A percentile compares a stretch with the other conserved stretches of the same genome.
phyloP scores from a whole-genome alignment of 2,329 filamentous ascomycete species.

The Colletotrichum tabaci region DNA sequence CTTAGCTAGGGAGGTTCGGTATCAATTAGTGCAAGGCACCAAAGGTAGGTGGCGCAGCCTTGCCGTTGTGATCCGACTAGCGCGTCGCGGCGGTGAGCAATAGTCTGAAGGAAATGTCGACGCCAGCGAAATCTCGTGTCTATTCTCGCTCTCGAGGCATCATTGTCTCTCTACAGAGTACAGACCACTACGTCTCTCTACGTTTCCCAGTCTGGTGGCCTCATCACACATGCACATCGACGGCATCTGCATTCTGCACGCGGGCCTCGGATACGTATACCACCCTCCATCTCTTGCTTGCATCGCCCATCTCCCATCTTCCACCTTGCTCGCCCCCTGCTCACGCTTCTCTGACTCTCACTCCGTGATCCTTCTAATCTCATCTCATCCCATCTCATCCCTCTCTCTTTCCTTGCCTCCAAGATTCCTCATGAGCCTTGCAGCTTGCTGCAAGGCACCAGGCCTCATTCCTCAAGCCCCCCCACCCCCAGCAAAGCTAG shows the following conservation, averaged over 20 bases:
- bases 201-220: not conserved
- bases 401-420: not conserved
- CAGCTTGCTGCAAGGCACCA: slow-evolving; percentile 23
- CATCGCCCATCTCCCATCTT: slow-evolving; percentile 6
- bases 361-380: slow-evolving; percentile 2
- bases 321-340: not conserved
- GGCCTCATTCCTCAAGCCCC: slow-evolving; percentile 16
- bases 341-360: not conserved
- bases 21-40: not conserved
- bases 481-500: slow-evolving; percentile 5
- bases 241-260: slow-evolving; percentile 8
- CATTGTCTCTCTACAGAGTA: not conserved
- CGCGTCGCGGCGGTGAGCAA: slow-evolving; percentile 14
- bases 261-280: slow-evolving; percentile 33
- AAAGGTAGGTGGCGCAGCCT: slow-evolving; percentile 9
- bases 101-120: not conserved
- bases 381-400: not conserved
- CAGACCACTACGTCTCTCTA: not conserved
- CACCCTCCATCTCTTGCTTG: slow-evolving; percentile 20
- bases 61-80: slow-evolving; percentile 1
- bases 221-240: not conserved
- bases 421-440: slow-evolving; percentile 7
- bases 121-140: slow-evolving; percentile 1
- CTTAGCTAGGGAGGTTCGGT: no score
- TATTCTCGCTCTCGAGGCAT: not conserved